Conservation (phyloP, 2,329 filamentous ascomycete genomes). For the Alternaria panax region DNA sequence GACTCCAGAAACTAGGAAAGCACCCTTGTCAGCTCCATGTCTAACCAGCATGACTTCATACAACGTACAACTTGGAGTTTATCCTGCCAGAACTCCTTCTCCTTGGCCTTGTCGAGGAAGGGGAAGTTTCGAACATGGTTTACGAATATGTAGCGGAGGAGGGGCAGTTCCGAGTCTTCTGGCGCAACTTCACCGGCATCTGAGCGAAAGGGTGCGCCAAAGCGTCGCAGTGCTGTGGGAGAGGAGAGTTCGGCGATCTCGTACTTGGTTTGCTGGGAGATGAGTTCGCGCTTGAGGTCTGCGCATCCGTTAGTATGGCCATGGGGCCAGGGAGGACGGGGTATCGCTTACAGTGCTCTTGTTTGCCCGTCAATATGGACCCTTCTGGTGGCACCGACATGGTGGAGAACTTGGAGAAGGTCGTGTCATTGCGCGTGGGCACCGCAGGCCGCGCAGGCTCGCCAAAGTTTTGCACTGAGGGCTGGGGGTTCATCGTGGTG, state of each 20-base stretch:
- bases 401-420: constrained; percentile 50
- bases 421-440: constrained; percentile 39
- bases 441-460: constrained; percentile 30
- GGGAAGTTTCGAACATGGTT: constrained; percentile 98
- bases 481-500: constrained; percentile 38
- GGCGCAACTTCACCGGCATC: constrained; percentile 92
- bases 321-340: neutral
- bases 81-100: constrained; percentile 99
- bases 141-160: constrained; percentile 96
- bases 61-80: constrained; percentile 86
- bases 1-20: constrained; percentile 83
- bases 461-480: constrained; percentile 28
- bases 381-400: constrained; percentile 61
- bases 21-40: constrained; percentile 26
- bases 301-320: constrained; percentile 18
- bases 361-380: constrained; percentile 84
- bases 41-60: constrained; percentile 9
- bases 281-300: constrained; percentile 96
- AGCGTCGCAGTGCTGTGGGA: constrained; percentile 90
- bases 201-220: constrained; percentile 93
- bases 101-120: constrained; percentile 92
- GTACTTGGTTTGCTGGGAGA: constrained; percentile 85
- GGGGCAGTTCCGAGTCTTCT: constrained; percentile 89
- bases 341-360: constrained; percentile 83
- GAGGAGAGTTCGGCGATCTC: constrained; percentile 95